Percentiles rank a stretch among this genome's conserved stretches.
Conservation (phyloP, 768 basidiomycete species). For the Lactarius deliciosus region DNA sequence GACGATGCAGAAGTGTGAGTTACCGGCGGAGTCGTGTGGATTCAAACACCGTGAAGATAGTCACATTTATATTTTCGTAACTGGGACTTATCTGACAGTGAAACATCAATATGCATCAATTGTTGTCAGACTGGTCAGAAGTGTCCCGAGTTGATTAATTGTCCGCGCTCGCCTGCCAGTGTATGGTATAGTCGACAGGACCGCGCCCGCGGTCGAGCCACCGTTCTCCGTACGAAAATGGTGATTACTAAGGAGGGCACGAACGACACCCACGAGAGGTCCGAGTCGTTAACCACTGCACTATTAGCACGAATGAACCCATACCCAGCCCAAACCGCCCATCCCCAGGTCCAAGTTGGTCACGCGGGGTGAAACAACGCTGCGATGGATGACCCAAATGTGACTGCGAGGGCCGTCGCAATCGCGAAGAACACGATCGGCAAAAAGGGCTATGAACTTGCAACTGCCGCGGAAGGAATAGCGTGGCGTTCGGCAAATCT, state of each 20-base stretch:
- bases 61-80: no score
- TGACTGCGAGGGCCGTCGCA: slow-evolving; percentile 1
- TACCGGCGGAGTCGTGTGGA: no score
- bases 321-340: no score
- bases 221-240: slow-evolving; percentile 6
- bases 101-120: not conserved
- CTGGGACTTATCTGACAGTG: no score
- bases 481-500: not conserved
- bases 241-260: not conserved
- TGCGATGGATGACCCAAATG: slow-evolving; percentile 4
- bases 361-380: not conserved
- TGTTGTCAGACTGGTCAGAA: not conserved
- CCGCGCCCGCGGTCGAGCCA: not conserved
- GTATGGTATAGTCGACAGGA: not conserved
- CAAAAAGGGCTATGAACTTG: not conserved
- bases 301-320: not conserved
- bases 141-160: not conserved
- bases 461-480: not conserved
- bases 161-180: not conserved
- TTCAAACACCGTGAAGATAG: no score
- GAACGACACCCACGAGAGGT: not conserved
- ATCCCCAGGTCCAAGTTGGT: no score
- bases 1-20: no score
- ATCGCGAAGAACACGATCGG: slow-evolving; percentile 7
- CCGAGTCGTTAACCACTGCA: no score